phyloP scores from a whole-genome alignment of 2,329 filamentous ascomycete species.

The Colletotrichum sp. region DNA sequence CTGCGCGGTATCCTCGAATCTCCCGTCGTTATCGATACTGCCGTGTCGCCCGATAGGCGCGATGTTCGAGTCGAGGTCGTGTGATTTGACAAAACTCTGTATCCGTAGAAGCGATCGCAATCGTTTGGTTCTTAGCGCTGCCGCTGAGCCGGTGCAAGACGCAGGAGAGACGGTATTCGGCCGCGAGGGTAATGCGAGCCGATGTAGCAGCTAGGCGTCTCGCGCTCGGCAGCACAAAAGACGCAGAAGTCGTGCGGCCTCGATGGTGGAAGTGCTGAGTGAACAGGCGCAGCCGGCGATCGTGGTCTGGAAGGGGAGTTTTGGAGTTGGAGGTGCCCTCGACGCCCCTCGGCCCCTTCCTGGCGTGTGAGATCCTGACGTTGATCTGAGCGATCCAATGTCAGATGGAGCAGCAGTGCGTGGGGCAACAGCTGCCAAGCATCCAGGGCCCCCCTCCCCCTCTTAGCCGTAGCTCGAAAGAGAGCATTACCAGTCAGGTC shows the following conservation, averaged over 20 bases:
- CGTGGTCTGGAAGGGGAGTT: background rate
- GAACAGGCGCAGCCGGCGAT: background rate
- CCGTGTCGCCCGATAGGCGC: background rate
- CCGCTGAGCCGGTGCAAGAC: background rate
- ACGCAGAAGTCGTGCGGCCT: background rate
- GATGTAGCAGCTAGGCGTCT: background rate
- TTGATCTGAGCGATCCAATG: conserved; percentile 19
- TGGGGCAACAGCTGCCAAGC: conserved; percentile 18
- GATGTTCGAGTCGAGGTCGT: background rate
- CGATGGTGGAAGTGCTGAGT: background rate
- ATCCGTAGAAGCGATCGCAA: background rate
- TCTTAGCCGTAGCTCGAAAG: background rate
- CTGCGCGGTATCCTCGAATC: conserved; percentile 11
- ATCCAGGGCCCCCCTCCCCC: conserved; percentile 5
- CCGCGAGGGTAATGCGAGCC: background rate
- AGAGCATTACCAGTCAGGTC: background rate
- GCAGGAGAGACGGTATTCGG: background rate
- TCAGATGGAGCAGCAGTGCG: conserved; percentile 19
- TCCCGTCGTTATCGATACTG: background rate
- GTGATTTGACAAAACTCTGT: background rate
- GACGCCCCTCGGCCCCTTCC: background rate
- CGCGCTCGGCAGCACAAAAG: background rate
- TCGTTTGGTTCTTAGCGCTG: background rate
- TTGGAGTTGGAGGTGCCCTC: background rate
- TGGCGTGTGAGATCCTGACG: conserved; percentile 3